These are phyloP conservation scores for Sequoiadendron giganteum DNA, from an alignment of 75 land plant species.

Conservation along the genomic window DNA sequence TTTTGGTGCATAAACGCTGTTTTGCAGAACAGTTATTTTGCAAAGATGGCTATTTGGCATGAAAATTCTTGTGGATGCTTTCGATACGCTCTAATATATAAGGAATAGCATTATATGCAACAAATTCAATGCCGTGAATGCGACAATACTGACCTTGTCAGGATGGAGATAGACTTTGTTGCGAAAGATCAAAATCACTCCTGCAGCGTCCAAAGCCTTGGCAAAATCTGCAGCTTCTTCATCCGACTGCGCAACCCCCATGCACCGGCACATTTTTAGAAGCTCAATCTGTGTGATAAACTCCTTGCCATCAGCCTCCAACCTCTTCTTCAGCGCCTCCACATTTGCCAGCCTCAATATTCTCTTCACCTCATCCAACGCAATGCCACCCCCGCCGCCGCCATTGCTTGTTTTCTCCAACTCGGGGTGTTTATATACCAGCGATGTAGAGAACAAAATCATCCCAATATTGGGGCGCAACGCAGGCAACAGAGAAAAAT, in stretches of 20 bases:
- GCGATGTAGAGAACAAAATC: background rate
- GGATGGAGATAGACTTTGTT: conserved; percentile 85
- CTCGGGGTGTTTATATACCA: background rate
- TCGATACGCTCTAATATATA: background rate
- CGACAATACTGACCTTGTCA: conserved; percentile 49
- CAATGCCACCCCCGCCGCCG: background rate
- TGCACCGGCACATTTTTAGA: conserved; percentile 43
- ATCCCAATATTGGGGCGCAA: background rate
- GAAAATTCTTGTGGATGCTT: background rate
- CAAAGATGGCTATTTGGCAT: background rate
- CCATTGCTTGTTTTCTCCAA: background rate
- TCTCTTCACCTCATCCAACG: conserved; percentile 58
- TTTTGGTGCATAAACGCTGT: background rate
- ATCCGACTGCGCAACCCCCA: conserved; percentile 58
- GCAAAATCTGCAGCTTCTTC: conserved; percentile 64
- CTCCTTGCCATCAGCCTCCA: conserved; percentile 45
- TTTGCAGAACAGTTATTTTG: background rate
- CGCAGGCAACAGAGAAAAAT: background rate
- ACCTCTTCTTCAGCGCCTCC: conserved; percentile 58
- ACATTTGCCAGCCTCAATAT: conserved; percentile 69
- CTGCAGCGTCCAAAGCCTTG: conserved; percentile 65
- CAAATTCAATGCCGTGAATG: background rate
- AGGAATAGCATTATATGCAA: background rate
- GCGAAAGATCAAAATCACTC: conserved; percentile 69
- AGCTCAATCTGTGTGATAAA: conserved; percentile 55